Conservation (phyloP, 345 rosid genomes). For the Pelargonium nanum region DNA sequence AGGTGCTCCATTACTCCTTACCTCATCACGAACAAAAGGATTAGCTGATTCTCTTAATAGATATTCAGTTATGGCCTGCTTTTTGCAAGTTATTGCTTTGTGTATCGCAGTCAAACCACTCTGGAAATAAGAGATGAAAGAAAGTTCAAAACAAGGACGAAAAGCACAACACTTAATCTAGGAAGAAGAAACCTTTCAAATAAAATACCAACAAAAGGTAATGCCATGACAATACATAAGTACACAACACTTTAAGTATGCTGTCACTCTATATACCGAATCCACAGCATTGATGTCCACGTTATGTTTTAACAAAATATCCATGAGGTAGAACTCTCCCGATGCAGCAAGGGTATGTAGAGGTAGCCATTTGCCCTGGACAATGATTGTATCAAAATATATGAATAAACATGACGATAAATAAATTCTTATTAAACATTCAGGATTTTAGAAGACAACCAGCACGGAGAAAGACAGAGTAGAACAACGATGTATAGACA, state of each 20-base stretch:
- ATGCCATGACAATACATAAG: not conserved
- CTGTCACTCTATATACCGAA: slow-evolving; percentile 31
- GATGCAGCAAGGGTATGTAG: slow-evolving; percentile 83
- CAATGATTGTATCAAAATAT: slow-evolving; percentile 4
- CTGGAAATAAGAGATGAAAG: slow-evolving; percentile 26
- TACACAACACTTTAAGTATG: not conserved
- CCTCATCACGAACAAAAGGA: slow-evolving; percentile 71
- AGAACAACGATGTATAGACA: not conserved
- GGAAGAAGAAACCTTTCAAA: not conserved
- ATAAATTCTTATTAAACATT: too few species aligned
- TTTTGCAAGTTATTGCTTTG: slow-evolving; percentile 71
- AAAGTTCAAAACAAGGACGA: slow-evolving; percentile 7
- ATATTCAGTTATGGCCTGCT: slow-evolving; percentile 72
- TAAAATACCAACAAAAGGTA: not conserved
- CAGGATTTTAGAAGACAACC: not conserved
- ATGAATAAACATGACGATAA: not conserved
- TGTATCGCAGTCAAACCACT: slow-evolving; percentile 77
- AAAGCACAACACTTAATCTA: not conserved
- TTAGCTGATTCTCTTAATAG: slow-evolving; percentile 85
- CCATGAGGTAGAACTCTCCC: slow-evolving; percentile 73
- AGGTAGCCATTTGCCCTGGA: slow-evolving; percentile 69
- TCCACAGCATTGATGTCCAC: slow-evolving; percentile 71
- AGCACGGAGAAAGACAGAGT: slow-evolving; percentile 4
- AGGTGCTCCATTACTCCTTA: slow-evolving; percentile 16
- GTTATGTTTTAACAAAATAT: slow-evolving; percentile 65